phyloP scores from a whole-genome alignment of 2,329 filamentous ascomycete genomes.

The Pseudogymnoascus sp. region DNA sequence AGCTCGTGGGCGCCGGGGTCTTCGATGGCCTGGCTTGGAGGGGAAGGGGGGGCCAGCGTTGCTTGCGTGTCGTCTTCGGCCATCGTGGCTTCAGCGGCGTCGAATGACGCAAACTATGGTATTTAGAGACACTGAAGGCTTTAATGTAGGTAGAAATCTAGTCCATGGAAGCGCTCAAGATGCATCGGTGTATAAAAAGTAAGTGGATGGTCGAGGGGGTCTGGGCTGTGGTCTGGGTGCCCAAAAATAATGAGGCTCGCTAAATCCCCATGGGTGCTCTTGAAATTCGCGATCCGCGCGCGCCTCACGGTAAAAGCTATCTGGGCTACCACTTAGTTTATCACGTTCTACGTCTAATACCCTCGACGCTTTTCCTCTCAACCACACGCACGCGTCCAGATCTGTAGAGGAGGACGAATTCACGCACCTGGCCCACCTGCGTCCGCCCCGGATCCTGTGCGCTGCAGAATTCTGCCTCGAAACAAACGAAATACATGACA shows the following conservation, averaged over 20 bases:
- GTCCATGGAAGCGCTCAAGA: neutral
- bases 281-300: slow-evolving; percentile 8
- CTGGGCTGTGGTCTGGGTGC: neutral
- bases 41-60: slow-evolving; percentile 30
- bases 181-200: neutral
- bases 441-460: neutral
- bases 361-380: neutral
- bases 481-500: slow-evolving; percentile 6
- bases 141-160: neutral
- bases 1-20: slow-evolving; percentile 54
- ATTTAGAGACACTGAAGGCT: neutral
- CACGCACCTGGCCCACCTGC: neutral
- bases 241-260: slow-evolving; percentile 5
- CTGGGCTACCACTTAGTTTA: neutral
- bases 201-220: neutral
- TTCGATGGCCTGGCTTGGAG: slow-evolving; percentile 25
- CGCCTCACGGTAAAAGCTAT: neutral
- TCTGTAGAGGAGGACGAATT: neutral
- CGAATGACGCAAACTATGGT: neutral
- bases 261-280: neutral
- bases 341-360: neutral
- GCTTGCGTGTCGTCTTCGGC: slow-evolving; percentile 29
- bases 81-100: slow-evolving; percentile 15
- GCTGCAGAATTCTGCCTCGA: neutral
- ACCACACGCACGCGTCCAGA: neutral